These are phyloP conservation scores for Millerago galiae DNA, from an alignment of 805 yeast genomes.

Conservation along the genomic window DNA sequence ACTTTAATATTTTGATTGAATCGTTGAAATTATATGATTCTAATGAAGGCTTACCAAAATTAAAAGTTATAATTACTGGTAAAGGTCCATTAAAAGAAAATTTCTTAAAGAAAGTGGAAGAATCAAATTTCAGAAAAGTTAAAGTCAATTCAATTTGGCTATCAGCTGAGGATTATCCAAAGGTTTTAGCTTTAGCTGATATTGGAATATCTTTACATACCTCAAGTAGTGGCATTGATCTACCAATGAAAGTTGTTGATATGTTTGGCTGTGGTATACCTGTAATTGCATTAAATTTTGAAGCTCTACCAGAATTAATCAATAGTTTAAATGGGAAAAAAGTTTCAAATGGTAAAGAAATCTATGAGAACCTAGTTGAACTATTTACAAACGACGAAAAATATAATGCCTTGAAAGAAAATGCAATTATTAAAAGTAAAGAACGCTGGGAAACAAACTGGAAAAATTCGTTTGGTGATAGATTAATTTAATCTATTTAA, in stretches of 20 bases:
- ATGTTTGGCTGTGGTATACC: constrained; percentile 96
- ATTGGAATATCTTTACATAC: constrained; percentile 85
- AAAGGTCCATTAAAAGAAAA: constrained; percentile 77
- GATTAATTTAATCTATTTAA: constrained; percentile 1
- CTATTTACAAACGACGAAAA: constrained; percentile 29
- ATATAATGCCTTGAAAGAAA: constrained; percentile 42
- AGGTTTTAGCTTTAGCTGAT: constrained; percentile 69
- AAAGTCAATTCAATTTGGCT: constrained; percentile 70
- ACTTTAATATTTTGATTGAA: constrained; percentile 60
- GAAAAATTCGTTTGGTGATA: constrained; percentile 32
- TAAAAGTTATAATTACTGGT: constrained; percentile 85
- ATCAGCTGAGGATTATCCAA: constrained; percentile 70
- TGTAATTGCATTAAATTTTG: constrained; percentile 70
- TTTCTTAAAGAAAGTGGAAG: constrained; percentile 42
- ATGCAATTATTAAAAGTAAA: constrained; percentile 69
- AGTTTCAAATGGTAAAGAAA: constrained; percentile 37
- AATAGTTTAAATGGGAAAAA: constrained; percentile 64
- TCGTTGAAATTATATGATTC: constrained; percentile 51
- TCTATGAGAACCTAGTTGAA: constrained; percentile 36
- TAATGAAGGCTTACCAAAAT: constrained; percentile 33
- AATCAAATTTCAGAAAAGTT: constrained; percentile 41
- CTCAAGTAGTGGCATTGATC: constrained; percentile 87
- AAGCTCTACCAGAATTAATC: constrained; percentile 76
- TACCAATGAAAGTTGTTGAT: constrained; percentile 96
- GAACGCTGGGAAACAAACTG: constrained; percentile 75